phyloP scores from a whole-genome alignment of 306 rosid species.

The Ormosia semicastrata region DNA sequence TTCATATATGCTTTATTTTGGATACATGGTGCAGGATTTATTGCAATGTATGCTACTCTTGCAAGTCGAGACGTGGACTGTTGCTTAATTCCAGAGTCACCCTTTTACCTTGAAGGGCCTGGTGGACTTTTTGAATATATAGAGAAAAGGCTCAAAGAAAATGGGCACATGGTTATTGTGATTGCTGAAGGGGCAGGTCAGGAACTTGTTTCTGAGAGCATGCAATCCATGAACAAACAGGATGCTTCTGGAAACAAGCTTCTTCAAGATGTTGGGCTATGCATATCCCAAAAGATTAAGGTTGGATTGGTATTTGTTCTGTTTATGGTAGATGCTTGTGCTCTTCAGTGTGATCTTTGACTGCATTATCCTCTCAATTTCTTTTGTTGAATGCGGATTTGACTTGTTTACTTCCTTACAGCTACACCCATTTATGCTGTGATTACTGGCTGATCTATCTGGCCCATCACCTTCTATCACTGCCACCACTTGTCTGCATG shows the following conservation, averaged over 20 bases:
- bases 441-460: background rate
- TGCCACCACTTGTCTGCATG: background rate
- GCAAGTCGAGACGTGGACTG: slow-evolving; percentile 97
- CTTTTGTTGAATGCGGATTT: background rate
- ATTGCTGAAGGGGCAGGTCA: slow-evolving; percentile 99
- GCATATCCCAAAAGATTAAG: slow-evolving; percentile 84
- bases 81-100: slow-evolving; percentile 97
- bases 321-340: background rate
- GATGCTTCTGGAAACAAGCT: slow-evolving; percentile 97
- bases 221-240: slow-evolving; percentile 34
- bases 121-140: slow-evolving; percentile 88
- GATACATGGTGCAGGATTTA: slow-evolving; percentile 66
- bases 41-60: slow-evolving; percentile 94
- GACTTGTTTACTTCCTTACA: background rate
- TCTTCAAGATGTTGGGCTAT: slow-evolving; percentile 88
- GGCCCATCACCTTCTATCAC: background rate
- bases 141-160: slow-evolving; percentile 72
- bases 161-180: slow-evolving; percentile 94
- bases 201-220: slow-evolving; percentile 70
- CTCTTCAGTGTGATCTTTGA: background rate
- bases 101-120: slow-evolving; percentile 86
- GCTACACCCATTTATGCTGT: background rate
- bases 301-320: slow-evolving; percentile 33
- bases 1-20: slow-evolving; percentile 1
- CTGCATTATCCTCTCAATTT: background rate